A percentile compares a stretch with the other conserved stretches of the same genome.
phyloP scores from a whole-genome alignment of 192 early-diverging fungal genomes.

The Coemansia sp. region DNA sequence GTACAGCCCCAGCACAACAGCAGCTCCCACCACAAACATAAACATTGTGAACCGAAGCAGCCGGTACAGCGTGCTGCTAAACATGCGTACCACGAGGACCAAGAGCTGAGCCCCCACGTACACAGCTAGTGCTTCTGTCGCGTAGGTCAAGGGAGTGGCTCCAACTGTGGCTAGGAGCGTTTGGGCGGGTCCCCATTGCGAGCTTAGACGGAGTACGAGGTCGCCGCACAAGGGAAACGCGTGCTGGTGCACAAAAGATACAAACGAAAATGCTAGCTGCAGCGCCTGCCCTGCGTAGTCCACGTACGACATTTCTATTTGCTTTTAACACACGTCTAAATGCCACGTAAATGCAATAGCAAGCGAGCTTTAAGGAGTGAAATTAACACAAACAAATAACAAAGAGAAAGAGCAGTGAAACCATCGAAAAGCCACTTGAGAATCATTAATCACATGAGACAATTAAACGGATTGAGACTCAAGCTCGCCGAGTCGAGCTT shows the following conservation, averaged over 20 bases:
- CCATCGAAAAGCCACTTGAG: not conserved
- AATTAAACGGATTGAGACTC: slow-evolving; percentile 21
- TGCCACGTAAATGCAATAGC: not conserved
- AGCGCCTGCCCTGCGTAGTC: slow-evolving; percentile 22
- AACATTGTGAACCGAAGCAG: slow-evolving; percentile 23
- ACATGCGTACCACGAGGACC: slow-evolving; percentile 16
- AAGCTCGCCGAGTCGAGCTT: slow-evolving; percentile 36
- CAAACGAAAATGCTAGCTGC: slow-evolving; percentile 11
- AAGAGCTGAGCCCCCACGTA: slow-evolving; percentile 13
- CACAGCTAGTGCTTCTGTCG: slow-evolving; percentile 22
- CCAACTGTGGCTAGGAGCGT: slow-evolving; percentile 22
- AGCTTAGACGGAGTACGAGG: slow-evolving; percentile 14
- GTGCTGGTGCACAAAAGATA: slow-evolving; percentile 18
- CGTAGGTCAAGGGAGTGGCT: slow-evolving; percentile 14
- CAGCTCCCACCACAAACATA: slow-evolving; percentile 13
- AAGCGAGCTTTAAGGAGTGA: not conserved
- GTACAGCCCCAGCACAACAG: slow-evolving; percentile 32
- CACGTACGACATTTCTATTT: slow-evolving; percentile 24
- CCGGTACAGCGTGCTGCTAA: slow-evolving; percentile 48
- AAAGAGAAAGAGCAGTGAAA: not conserved
- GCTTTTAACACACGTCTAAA: not conserved
- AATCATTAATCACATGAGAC: not conserved
- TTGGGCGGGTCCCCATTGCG: slow-evolving; percentile 33
- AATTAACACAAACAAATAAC: slow-evolving; percentile 7
- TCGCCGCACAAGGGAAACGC: slow-evolving; percentile 32